These are phyloP conservation scores for Persicaria tinctoria DNA, from an alignment of 148 eudicot species.

Conservation along the genomic window DNA sequence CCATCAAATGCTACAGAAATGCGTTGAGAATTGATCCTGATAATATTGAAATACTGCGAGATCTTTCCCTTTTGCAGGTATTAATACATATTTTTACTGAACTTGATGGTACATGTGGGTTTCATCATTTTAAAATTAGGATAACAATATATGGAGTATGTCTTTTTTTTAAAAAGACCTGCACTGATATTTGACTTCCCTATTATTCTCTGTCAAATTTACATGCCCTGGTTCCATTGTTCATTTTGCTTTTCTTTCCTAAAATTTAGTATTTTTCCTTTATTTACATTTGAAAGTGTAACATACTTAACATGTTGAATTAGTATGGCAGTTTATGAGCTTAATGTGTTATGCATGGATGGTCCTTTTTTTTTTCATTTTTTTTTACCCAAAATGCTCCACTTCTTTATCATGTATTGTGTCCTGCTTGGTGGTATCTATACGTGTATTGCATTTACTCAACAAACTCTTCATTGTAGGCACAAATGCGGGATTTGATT, in stretches of 20 bases:
- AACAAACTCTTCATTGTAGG: slow-evolving; percentile 34
- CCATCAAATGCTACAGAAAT: slow-evolving; percentile 94
- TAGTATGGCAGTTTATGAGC: neutral
- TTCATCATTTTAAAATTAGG: neutral
- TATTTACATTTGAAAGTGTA: neutral
- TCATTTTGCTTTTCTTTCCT: neutral
- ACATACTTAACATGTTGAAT: neutral
- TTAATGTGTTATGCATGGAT: neutral
- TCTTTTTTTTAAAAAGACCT: no score
- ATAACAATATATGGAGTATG: neutral
- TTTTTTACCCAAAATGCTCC: neutral
- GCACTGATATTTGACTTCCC: neutral
- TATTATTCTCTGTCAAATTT: neutral
- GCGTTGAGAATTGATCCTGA: slow-evolving; percentile 95
- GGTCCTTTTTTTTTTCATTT: neutral
- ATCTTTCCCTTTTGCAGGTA: slow-evolving; percentile 93
- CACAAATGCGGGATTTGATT: slow-evolving; percentile 95
- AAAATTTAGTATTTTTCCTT: neutral
- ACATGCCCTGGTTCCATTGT: neutral
- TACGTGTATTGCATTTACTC: neutral
- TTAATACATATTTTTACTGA: neutral
- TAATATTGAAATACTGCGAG: slow-evolving; percentile 92
- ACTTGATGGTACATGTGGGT: neutral
- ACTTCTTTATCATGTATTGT: neutral
- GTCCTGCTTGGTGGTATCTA: neutral